phyloP scores from a whole-genome alignment of 805 yeast species.

The Ogataea paradorogensis region DNA sequence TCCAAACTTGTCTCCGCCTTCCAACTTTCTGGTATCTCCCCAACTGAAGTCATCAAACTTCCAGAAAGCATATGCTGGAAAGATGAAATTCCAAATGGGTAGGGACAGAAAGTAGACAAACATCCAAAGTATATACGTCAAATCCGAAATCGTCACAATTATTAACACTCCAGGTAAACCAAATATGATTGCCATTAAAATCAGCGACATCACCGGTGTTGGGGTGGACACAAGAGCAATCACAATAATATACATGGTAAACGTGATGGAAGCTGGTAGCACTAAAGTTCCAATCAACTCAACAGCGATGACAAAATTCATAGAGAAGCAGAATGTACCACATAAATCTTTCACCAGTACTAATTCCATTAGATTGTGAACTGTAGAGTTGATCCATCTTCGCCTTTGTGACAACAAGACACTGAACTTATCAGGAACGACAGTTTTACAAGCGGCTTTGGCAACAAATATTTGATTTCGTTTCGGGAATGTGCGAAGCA shows the following conservation, averaged over 20 bases:
- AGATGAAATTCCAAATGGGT: constrained; percentile 91
- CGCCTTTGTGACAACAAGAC: constrained; percentile 89
- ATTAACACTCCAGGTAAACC: constrained; percentile 85
- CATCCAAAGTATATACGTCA: constrained; percentile 77
- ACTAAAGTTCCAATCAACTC: constrained; percentile 87
- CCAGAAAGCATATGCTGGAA: constrained; percentile 89
- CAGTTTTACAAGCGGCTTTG: constrained; percentile 87
- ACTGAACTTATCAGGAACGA: constrained; percentile 79
- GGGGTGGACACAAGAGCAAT: constrained; percentile 68
- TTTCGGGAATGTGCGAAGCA: constrained; percentile 86
- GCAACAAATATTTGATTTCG: constrained; percentile 84
- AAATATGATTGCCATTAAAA: constrained; percentile 71
- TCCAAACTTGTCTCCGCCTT: constrained; percentile 63
- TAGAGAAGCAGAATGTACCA: constrained; percentile 91
- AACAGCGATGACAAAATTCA: constrained; percentile 86
- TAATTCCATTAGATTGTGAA: constrained; percentile 86
- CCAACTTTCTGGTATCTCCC: constrained; percentile 91
- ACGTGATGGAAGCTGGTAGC: constrained; percentile 81
- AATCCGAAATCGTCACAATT: constrained; percentile 73
- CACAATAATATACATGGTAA: constrained; percentile 76
- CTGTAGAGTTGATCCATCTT: constrained; percentile 95
- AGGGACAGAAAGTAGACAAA: constrained; percentile 70
- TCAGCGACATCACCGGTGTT: constrained; percentile 73
- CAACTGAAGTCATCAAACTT: constrained; percentile 94
- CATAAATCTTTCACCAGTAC: constrained; percentile 82